Conservation (phyloP, 2,329 filamentous ascomycete genomes). For the Botrytis byssoidea region DNA sequence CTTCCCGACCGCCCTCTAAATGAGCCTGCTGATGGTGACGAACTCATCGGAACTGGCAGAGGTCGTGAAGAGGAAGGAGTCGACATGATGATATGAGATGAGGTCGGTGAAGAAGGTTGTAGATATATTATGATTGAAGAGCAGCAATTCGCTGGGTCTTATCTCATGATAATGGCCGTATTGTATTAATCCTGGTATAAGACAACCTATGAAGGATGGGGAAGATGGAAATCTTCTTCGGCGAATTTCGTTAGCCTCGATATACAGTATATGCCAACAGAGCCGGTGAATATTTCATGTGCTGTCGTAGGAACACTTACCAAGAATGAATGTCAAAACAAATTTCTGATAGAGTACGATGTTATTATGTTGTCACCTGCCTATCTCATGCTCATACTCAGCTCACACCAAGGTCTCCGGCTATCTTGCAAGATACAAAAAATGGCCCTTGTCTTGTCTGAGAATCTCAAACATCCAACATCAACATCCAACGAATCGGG, state of each 20-base stretch:
- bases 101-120: conserved; percentile 14
- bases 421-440: background rate
- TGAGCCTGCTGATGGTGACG: conserved; percentile 43
- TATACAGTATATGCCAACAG: background rate
- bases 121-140: background rate
- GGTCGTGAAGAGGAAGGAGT: conserved; percentile 40
- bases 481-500: conserved; percentile 3
- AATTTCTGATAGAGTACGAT: background rate
- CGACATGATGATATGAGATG: conserved; percentile 33
- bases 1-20: conserved; percentile 40
- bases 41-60: conserved; percentile 45
- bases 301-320: background rate
- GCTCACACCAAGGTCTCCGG: background rate
- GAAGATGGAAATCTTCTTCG: conserved; percentile 3
- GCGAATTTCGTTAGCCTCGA: conserved; percentile 1
- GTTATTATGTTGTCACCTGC: conserved; percentile 1
- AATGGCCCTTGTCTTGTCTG: background rate
- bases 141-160: conserved; percentile 11
- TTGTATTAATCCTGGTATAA: conserved; percentile 13
- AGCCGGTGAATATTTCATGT: background rate
- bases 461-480: conserved; percentile 2
- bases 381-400: conserved; percentile 2
- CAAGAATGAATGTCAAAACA: background rate
- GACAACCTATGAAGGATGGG: background rate
- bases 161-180: conserved; percentile 21